Base-by-base conservation (phyloP, 169 alveolate genomes). In the Plasmodium falciparum region DNA sequence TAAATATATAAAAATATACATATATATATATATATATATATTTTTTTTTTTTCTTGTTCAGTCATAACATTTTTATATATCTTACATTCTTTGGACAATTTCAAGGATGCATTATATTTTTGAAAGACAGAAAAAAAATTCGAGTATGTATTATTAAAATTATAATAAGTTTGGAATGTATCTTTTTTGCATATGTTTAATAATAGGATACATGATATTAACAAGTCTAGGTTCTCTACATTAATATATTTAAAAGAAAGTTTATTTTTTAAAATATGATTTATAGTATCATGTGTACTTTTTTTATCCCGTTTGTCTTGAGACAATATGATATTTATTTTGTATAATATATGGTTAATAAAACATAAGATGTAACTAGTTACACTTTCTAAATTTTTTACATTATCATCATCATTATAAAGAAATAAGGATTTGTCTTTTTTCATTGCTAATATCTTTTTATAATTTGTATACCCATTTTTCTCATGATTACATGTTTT, bases 41-140 rank as follows among this genome's bases (percentile, higher is more conserved):
- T 33, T 33, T 33, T 5, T 33, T 33, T 13, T 26, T 26, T 26
- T 26, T 26, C 3, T 26, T 26, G 29, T 26, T 26, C 33, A 26
- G 4, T 1, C 33, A 26, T 0, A 1, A 26, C 33, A 26, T 26
- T 26, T 26, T 26, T n/a, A n/a, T 20, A 1, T 11, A 5, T 4
- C 80, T 66, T 78, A 78, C 90, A 58, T n/a, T 67, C 7, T 58
- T 71, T 78, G 73, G 80, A 66, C 54, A 78, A 22, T 7, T 11
- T 3, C n/a, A 78, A 54, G 3, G 90, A 78, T 17, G 72, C 67
- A 12, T 58, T 29, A 33, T 78, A 78, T 47, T 70, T 78, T 58
- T 24, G n/a, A 61, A 78, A 66, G 29, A 5, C 20, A 33, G 52
- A 39, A 33, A 50, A 33, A 13, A 78, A 78, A 17, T 67, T 29